Evolutionary conservation across 2,329 filamentous ascomycete genomes (phyloP), one percentile per base, ranked within the genome.

Genomic region (Alternaria hordeiaustralica): DNA sequence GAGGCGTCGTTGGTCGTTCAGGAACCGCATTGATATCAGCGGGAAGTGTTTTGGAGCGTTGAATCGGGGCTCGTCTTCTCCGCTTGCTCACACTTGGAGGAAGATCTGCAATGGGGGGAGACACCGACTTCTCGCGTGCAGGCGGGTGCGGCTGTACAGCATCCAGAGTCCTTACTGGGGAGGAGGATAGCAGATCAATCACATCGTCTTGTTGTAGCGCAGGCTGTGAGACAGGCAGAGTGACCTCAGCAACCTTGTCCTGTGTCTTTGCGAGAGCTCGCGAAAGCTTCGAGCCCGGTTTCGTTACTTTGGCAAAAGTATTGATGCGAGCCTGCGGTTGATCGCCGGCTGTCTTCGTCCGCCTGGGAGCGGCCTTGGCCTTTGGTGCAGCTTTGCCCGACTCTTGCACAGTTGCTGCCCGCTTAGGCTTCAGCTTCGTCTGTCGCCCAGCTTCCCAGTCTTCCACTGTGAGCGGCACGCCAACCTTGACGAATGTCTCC

Each of bases 401-500:
- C 26, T 70, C 68, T 44, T 74, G 72, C 15, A 66, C 65, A 25
- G 70, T 66, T 23, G 69, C 60, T 50, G 70, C 65, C 53, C 71
- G 64, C 49, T 69, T 74, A 6, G 72, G 69, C 33, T 73, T 75
- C 28, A 58, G 43, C 30, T 69, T 73, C 9, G 58, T 69, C 50
- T 72, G 73, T 53, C 67, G 50, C 36, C 65, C 68, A 13, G 72
- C 83, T 70, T 92, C 87, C 86, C 90, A 94, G 45, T 87, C 86
- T 66, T 89, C 84, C 0, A 92, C 86, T 26, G 87, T 87, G 3
- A 89, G 80, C 4, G 91, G 91, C 58, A 90, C 85, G 0, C 91
- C 91, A 3, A 90, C 76, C 60, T 85, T 87, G 5, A 88, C 87
- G 56, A 92, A 83, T 0, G 86, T 84, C 69, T 90, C 88, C 21